A percentile compares a stretch with the other conserved stretches of the same genome.
Evolutionary conservation across 169 alveolate genomes (phyloP).

Genomic region (Plasmodium ovale): DNA sequence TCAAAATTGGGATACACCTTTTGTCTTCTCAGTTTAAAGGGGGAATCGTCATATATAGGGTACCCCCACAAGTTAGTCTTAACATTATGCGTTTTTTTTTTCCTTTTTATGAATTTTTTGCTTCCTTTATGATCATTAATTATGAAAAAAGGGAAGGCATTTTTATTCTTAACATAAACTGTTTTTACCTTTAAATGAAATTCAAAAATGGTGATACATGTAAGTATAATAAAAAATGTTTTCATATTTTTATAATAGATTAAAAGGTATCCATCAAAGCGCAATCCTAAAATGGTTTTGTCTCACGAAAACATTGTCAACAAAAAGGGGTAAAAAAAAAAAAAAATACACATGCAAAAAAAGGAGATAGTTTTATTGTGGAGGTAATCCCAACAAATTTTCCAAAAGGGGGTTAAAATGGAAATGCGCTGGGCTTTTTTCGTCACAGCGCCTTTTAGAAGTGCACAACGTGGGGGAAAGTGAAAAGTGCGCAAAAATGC

Average conservation of each 20-base stretch:
- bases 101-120: background rate
- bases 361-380: no score
- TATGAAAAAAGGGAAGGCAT: slow-evolving; percentile 3
- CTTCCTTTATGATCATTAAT: background rate
- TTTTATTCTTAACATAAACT: slow-evolving; percentile 12
- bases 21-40: slow-evolving; percentile 74
- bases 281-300: no score
- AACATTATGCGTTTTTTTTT: background rate
- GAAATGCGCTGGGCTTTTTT: no score
- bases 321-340: no score
- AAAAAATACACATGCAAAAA: no score
- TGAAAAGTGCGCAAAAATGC: no score
- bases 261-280: no score
- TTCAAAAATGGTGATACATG: slow-evolving; percentile 7
- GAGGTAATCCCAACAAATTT: no score
- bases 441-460: no score
- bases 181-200: slow-evolving; percentile 3
- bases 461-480: no score
- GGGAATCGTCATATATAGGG: slow-evolving; percentile 79
- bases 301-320: no score
- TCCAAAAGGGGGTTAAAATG: no score
- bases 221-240: slow-evolving; percentile 1
- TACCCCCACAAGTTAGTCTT: slow-evolving; percentile 76
- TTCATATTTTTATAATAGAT: slow-evolving; percentile 15
- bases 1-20: slow-evolving; percentile 78